Base-by-base conservation (phyloP, 75 land plant species). In the Azolla pinnata region DNA sequence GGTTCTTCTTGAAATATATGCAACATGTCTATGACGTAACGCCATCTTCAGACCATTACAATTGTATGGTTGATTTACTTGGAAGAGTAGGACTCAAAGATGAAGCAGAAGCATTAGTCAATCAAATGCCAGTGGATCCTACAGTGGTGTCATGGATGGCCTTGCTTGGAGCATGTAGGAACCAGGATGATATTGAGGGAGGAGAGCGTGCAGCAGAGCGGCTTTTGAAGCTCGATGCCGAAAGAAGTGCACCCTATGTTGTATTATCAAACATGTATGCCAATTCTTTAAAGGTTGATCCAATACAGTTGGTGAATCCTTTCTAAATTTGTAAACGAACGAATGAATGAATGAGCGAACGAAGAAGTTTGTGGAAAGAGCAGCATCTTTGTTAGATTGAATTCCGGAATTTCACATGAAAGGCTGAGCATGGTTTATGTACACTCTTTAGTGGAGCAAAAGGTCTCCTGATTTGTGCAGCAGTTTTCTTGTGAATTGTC, bases 191-290 rank as follows among this genome's bases (percentile, higher is more conserved):
- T 20, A 18, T 60, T 21, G n/a, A 45, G 21, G 14, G 27, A 4
- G 62, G 30, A 44, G 1, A 2, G 2, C 4, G 16, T 30, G 19
- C 59, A 2, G 59, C 59, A 7, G 34, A 57, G 24, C 59, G 33
- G 19, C 23, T 57, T 1, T 12, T 52, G 25, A 14, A 23, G 29
- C 29, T 52, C 29, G 54, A 18, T 10, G 16, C 29, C 27, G 54
- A 52, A 19, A 52, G 27, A 2, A 9, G 29, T 2, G 54, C 54
- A 25, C 54, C 54, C 24, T 52, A 24, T 52, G 69, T 56, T 51
- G 30, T 34, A 38, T 53, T 67, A 17, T 59, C 59, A 2, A 57
- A 48, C 29, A 29, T 67, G 18, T 67, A 67, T 32, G 44, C 69
- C n/a, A n/a, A n/a, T n/a, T n/a, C n/a, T n/a, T n/a, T n/a, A n/a